phyloP scores from a whole-genome alignment of 768 basidiomycete species.

The Saitozyma sp. region DNA sequence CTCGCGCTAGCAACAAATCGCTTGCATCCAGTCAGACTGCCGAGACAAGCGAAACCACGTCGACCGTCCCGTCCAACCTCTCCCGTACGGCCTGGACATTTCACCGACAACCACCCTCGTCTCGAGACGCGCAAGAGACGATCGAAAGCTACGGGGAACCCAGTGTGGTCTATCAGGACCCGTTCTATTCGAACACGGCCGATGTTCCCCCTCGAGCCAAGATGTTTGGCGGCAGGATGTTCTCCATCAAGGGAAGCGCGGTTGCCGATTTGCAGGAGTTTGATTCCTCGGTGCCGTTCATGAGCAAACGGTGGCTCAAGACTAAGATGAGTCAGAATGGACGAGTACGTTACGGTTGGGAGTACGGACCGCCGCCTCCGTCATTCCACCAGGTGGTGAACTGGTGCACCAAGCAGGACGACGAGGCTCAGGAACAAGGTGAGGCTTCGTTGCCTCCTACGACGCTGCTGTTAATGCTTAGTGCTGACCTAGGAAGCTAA shows the following conservation, averaged over 20 bases:
- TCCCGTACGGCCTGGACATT: constrained; percentile 29
- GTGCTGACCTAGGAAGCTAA: constrained; percentile 4
- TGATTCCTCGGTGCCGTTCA: constrained; percentile 35
- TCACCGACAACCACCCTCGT: constrained; percentile 17
- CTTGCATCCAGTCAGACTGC: constrained; percentile 6
- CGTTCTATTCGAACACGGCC: constrained; percentile 70
- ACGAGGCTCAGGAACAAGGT: constrained; percentile 13
- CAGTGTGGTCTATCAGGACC: constrained; percentile 68
- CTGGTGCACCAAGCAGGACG: constrained; percentile 59
- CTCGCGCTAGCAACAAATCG: constrained; percentile 11
- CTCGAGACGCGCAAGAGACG: constrained; percentile 29
- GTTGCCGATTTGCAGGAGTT: constrained; percentile 66
- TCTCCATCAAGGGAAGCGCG: constrained; percentile 67
- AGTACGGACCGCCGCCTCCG: constrained; percentile 70
- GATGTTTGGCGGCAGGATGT: constrained; percentile 79
- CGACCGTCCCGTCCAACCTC: constrained; percentile 15
- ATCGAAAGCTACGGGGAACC: constrained; percentile 57
- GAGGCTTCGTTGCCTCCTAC: constrained; percentile 1
- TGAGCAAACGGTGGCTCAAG: constrained; percentile 24
- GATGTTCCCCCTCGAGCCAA: constrained; percentile 71
- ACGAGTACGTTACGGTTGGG: constrained; percentile 64
- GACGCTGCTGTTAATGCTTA: background rate
- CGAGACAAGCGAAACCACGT: background rate
- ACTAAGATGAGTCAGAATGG: constrained; percentile 4
- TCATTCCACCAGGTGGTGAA: constrained; percentile 59